Evolutionary conservation across 352 stramenopile genomes (phyloP).

Genomic region (Phytophthora hibernalis): DNA sequence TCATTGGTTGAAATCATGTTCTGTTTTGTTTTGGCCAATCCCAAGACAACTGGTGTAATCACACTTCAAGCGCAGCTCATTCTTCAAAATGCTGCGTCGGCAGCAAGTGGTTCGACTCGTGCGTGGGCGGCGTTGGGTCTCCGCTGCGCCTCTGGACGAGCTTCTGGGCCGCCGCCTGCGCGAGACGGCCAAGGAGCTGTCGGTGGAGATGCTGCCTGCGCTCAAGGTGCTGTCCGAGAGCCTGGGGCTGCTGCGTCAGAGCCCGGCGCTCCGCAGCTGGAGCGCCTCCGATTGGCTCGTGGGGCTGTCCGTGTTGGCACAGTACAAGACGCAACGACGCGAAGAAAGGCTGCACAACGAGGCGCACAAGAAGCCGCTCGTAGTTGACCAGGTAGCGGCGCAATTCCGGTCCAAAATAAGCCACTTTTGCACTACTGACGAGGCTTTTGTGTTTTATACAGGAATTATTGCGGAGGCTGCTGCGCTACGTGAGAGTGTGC

Average conservation of each 20-base stretch:
- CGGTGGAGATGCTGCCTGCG: constrained; percentile 69
- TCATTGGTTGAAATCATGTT: not conserved
- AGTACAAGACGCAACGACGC: constrained; percentile 67
- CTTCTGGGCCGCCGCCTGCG: constrained; percentile 33
- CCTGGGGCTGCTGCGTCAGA: constrained; percentile 64
- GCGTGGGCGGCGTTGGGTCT: constrained; percentile 6
- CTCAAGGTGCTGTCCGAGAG: constrained; percentile 83
- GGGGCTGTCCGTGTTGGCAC: constrained; percentile 74
- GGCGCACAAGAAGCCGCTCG: constrained; percentile 30
- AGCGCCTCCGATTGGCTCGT: constrained; percentile 84
- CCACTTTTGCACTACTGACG: not conserved
- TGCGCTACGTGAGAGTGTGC: constrained; percentile 68
- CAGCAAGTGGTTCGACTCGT: not conserved
- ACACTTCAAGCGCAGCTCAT: constrained; percentile 22
- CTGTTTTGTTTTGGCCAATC: not conserved
- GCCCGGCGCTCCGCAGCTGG: constrained; percentile 70
- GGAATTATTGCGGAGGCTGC: constrained; percentile 36
- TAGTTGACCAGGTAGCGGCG: constrained; percentile 32
- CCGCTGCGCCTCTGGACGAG: constrained; percentile 22
- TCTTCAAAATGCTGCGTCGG: constrained; percentile 20
- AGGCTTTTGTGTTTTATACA: not conserved
- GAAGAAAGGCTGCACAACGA: constrained; percentile 34
- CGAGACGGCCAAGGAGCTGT: constrained; percentile 49
- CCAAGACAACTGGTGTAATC: not conserved
- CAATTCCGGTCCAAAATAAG: not conserved